phyloP scores from a whole-genome alignment of 176 grass and related monocot genomes.

The Microstegium vimineum region DNA sequence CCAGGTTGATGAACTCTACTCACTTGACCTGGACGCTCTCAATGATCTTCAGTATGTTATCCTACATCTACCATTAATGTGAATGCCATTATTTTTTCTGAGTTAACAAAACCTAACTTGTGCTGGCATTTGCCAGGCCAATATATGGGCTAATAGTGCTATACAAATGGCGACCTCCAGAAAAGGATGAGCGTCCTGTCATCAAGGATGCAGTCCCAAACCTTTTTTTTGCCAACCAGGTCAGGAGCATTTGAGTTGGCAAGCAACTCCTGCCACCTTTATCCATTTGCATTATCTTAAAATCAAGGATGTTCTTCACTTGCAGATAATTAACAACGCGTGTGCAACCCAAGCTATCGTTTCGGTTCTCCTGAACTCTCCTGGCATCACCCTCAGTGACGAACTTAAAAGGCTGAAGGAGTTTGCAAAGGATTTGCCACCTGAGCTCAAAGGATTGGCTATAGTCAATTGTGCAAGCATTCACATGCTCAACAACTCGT shows the following conservation, averaged over 20 bases:
- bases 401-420: slow-evolving; percentile 81
- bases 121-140: slow-evolving; percentile 51
- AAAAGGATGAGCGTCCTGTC: slow-evolving; percentile 50
- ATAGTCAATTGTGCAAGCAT: slow-evolving; percentile 90
- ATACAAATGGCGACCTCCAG: slow-evolving; percentile 89
- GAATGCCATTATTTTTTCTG: slow-evolving; percentile 11
- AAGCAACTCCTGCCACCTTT: not conserved
- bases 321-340: slow-evolving; percentile 91
- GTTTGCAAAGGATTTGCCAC: slow-evolving; percentile 83
- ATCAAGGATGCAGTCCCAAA: slow-evolving; percentile 59
- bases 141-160: slow-evolving; percentile 84
- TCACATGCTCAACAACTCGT: slow-evolving; percentile 61
- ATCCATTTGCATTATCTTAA: slow-evolving; percentile 1
- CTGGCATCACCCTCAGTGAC: slow-evolving; percentile 65
- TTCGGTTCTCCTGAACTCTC: slow-evolving; percentile 79
- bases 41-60: slow-evolving; percentile 66
- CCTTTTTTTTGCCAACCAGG: slow-evolving; percentile 72
- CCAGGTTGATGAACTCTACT: slow-evolving; percentile 97
- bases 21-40: slow-evolving; percentile 89
- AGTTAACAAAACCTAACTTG: not conserved
- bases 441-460: slow-evolving; percentile 84
- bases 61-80: not conserved
- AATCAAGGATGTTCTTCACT: slow-evolving; percentile 7
- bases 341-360: slow-evolving; percentile 97
- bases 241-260: slow-evolving; percentile 18